Evolutionary conservation across 805 yeast genomes (phyloP).

Genomic region (Metschnikowia matae): DNA sequence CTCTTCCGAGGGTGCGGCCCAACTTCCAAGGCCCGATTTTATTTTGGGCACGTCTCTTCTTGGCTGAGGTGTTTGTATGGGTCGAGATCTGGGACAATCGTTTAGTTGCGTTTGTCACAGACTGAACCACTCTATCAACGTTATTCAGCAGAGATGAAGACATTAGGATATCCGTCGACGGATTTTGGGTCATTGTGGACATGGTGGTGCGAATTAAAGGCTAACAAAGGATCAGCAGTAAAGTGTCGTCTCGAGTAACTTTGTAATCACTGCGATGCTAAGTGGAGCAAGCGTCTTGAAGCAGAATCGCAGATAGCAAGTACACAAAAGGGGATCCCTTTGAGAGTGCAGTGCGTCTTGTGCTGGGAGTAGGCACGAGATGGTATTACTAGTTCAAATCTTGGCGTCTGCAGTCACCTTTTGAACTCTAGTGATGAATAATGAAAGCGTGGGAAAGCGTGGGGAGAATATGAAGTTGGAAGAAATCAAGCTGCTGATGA

Average conservation of each 20-base stretch:
- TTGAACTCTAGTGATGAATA: background rate
- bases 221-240: background rate
- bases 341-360: background rate
- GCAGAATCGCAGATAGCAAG: background rate
- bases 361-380: background rate
- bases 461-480: background rate
- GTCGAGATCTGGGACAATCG: conserved; percentile 49
- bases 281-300: background rate
- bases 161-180: conserved; percentile 12
- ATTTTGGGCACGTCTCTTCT: conserved; percentile 45
- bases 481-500: conserved; percentile 3
- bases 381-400: background rate
- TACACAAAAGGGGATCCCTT: background rate
- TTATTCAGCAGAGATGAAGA: conserved; percentile 18
- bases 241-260: background rate
- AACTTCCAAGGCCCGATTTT: conserved; percentile 95
- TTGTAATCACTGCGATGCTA: background rate
- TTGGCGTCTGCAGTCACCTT: background rate
- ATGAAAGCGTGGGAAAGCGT: background rate
- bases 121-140: conserved; percentile 41
- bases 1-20: conserved; percentile 91
- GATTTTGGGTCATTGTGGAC: conserved; percentile 15
- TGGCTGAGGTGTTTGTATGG: conserved; percentile 36
- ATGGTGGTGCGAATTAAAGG: conserved; percentile 4
- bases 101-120: conserved; percentile 45